Evolutionary conservation across 306 rosid species (phyloP).

Genomic region (Rosa chinensis): DNA sequence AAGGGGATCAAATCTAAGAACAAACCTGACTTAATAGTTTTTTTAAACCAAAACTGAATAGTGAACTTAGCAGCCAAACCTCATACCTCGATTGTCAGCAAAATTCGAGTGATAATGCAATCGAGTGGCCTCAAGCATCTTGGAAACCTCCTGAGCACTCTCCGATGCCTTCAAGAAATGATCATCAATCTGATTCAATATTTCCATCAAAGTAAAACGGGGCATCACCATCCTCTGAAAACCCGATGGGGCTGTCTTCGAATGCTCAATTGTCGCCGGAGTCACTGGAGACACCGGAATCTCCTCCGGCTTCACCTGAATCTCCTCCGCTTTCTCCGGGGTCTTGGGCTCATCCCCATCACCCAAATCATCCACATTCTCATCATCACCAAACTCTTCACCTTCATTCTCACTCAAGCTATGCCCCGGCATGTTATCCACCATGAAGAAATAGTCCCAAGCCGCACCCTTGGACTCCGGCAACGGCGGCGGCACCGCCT

Average conservation of each 20-base stretch:
- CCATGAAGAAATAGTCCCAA: slow-evolving; percentile 81
- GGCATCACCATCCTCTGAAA: slow-evolving; percentile 54
- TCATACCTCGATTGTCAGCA: slow-evolving; percentile 76
- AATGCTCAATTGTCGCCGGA: slow-evolving; percentile 54
- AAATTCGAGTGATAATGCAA: slow-evolving; percentile 90
- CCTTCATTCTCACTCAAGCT: slow-evolving; percentile 42
- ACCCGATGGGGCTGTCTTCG: slow-evolving; percentile 66
- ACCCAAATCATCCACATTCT: slow-evolving; percentile 22
- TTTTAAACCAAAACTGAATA: background rate
- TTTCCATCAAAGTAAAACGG: slow-evolving; percentile 49
- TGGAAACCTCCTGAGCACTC: slow-evolving; percentile 74
- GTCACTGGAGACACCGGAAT: slow-evolving; percentile 11
- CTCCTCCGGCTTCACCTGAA: slow-evolving; percentile 34
- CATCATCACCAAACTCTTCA: slow-evolving; percentile 27
- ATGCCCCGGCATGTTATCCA: slow-evolving; percentile 56
- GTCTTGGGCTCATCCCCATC: slow-evolving; percentile 67
- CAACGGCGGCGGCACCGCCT: slow-evolving; percentile 53
- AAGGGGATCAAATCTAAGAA: background rate
- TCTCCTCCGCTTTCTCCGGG: slow-evolving; percentile 55
- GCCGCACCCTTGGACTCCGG: slow-evolving; percentile 68
- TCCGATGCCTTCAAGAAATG: slow-evolving; percentile 64
- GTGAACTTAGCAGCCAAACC: background rate
- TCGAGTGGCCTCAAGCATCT: slow-evolving; percentile 88
- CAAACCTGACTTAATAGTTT: background rate
- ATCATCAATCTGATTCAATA: slow-evolving; percentile 62